Conservation (phyloP, 2,329 filamentous ascomycete genomes). For the Westerdykella aurantiaca region DNA sequence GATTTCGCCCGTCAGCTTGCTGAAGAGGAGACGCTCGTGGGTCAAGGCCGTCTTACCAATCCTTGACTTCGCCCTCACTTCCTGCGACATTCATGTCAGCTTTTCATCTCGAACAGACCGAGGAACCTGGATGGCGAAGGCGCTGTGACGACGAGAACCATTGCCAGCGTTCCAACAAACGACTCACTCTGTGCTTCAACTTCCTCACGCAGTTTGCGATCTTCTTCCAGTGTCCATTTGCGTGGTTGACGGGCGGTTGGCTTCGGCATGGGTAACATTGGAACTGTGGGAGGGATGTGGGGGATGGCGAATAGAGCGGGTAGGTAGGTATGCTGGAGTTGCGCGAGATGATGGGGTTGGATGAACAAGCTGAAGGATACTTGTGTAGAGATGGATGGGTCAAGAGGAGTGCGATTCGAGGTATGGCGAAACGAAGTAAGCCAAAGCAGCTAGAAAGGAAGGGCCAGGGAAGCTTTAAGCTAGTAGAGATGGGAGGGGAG, state of each 20-base stretch:
- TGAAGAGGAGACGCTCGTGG: conserved; percentile 5
- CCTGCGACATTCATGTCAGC: background rate
- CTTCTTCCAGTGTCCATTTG: conserved; percentile 25
- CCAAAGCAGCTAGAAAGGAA: background rate
- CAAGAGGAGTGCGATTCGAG: background rate
- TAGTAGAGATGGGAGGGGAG: background rate
- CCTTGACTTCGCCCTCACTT: conserved; percentile 15
- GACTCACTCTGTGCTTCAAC: conserved; percentile 22
- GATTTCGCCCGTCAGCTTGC: conserved; percentile 17
- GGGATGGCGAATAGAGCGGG: background rate
- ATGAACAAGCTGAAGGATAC: background rate
- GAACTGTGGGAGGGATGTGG: background rate
- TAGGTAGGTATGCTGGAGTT: background rate
- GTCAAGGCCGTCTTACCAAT: conserved; percentile 17
- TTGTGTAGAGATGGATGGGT: background rate
- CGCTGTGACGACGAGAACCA: background rate
- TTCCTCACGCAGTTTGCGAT: conserved; percentile 22
- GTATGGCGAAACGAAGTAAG: background rate
- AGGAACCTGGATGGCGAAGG: background rate
- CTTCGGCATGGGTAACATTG: conserved; percentile 6
- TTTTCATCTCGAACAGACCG: background rate
- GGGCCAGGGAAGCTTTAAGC: background rate
- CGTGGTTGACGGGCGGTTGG: conserved; percentile 20
- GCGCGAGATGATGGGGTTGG: background rate
- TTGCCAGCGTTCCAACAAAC: too few relatives aligned